Base-by-base conservation (phyloP, 2,329 filamentous ascomycete species). In the Botrytis medusae region DNA sequence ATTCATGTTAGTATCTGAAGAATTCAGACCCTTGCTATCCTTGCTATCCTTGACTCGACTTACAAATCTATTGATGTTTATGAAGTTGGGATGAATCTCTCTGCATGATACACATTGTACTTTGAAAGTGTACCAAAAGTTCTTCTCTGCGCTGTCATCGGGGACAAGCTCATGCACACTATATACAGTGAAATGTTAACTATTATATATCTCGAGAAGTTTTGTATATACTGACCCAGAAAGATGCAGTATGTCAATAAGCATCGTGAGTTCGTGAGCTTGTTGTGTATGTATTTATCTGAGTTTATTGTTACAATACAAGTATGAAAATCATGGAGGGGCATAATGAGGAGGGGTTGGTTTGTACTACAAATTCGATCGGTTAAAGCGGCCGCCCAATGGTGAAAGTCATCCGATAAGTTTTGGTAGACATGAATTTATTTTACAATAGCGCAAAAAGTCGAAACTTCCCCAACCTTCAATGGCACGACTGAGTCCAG, bases 101-200 rank as follows among this genome's bases (percentile, higher is more conserved):
- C 94, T 91, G 83, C 96, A 99, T 72, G 95, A 97, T n/a, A 94
- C 98, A 84, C 96, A 99, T 86, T 98, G 93, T 51, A 99, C 95
- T 81, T 93, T 96, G 89, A 99, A 98, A 69, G 93, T 98, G 85
- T 97, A 99, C 88, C 92, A 97, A 85, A 98, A 99, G 6, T 94
- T 93, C 74, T 88, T 89, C 29, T 93, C 93, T 78, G 91, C 85
- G 10, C 91, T 94, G 82, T 99, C 96, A 77, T 91, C 86, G 12
- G 96, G 96, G 73, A 91, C 91, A 77, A 99, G 90, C 80, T 96
- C 92, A 74, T 94, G 98, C 74, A 99, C 94, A 63, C 96, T 98
- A 68, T 71, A 76, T 65, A 57, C 54, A 44, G 72, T 74, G 73
- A 57, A 44, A 32, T n/a, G n/a, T 72, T 61, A 69, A 34, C 51